Evolutionary conservation across 2,329 filamentous ascomycete genomes (phyloP).

Genomic region (Piedraia hortae): DNA sequence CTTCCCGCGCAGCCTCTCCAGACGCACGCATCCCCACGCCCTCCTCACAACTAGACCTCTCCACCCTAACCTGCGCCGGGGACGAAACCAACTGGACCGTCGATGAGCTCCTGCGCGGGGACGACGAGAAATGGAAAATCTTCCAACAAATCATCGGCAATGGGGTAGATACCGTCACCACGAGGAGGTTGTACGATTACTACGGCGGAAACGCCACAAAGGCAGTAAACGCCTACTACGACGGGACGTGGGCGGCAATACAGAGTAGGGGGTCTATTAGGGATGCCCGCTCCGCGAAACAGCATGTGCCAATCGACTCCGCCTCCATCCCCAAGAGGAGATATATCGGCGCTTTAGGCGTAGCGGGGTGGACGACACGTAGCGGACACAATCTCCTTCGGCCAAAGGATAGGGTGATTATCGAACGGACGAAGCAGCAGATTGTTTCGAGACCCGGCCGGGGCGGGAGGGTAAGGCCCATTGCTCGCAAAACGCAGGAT

Average conservation of each 20-base stretch:
- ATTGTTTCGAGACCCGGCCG: slow-evolving; percentile 19
- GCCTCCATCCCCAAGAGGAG: slow-evolving; percentile 27
- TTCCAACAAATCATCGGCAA: too few relatives aligned
- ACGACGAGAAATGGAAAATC: too few relatives aligned
- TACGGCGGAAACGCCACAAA: too few relatives aligned
- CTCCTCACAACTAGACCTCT: too few relatives aligned
- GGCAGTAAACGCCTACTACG: slow-evolving; percentile 37
- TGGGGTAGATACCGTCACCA: too few relatives aligned
- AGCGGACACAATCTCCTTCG: slow-evolving; percentile 50
- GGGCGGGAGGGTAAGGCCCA: slow-evolving; percentile 17
- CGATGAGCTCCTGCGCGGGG: too few relatives aligned
- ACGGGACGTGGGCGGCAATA: slow-evolving; percentile 30
- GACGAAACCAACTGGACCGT: too few relatives aligned
- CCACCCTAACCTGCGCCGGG: too few relatives aligned
- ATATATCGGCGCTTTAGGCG: slow-evolving; percentile 81
- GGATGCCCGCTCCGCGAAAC: background rate
- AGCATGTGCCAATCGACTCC: background rate
- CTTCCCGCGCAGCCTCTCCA: too few relatives aligned
- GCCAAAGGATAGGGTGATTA: slow-evolving; percentile 58
- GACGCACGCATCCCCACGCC: too few relatives aligned
- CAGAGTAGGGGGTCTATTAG: background rate
- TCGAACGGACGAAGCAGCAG: slow-evolving; percentile 61
- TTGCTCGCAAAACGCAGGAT: slow-evolving; percentile 43
- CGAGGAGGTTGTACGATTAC: too few relatives aligned
- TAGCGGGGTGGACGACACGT: slow-evolving; percentile 70